A percentile compares a stretch with the other conserved stretches of the same genome.
Evolutionary conservation across 108 stramenopile species (phyloP).

Genomic region (Licmophora abbreviata): DNA sequence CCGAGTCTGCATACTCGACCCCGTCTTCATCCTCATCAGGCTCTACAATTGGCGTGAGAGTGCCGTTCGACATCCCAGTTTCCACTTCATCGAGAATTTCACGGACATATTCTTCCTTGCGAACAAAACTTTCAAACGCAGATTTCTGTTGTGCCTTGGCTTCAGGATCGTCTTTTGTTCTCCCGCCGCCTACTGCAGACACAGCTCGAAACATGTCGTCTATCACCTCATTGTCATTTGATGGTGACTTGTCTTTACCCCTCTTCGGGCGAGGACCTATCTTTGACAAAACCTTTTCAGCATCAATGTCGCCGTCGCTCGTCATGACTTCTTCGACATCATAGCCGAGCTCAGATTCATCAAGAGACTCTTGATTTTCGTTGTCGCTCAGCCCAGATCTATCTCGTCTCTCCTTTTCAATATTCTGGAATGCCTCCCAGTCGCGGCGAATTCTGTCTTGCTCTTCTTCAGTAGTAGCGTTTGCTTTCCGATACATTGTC

Average conservation of each 20-base stretch:
- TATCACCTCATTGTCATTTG: slow-evolving; percentile 21
- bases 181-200: slow-evolving; percentile 40
- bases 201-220: slow-evolving; percentile 44
- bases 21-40: slow-evolving; percentile 5
- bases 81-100: slow-evolving; percentile 22
- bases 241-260: slow-evolving; percentile 3
- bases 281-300: slow-evolving; percentile 30
- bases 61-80: too few species aligned
- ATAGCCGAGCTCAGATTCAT: slow-evolving; percentile 20
- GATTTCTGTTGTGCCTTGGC: slow-evolving; percentile 39
- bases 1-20: slow-evolving; percentile 40
- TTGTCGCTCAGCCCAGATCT: slow-evolving; percentile 22
- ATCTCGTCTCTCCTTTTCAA: slow-evolving; percentile 31
- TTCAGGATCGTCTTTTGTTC: slow-evolving; percentile 33
- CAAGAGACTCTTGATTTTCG: slow-evolving; percentile 11
- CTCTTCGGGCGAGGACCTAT: slow-evolving; percentile 33
- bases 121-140: slow-evolving; percentile 38
- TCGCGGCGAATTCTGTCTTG: slow-evolving; percentile 47
- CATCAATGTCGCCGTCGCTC: slow-evolving; percentile 45
- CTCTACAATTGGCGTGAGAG: too few species aligned
- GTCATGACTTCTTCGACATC: slow-evolving; percentile 25
- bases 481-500: slow-evolving; percentile 37
- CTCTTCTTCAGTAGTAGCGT: slow-evolving; percentile 49
- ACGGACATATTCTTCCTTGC: slow-evolving; percentile 48
- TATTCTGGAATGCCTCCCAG: slow-evolving; percentile 46